These are phyloP conservation scores for Leishmania braziliensis DNA, from an alignment of 208 protist species.

Conservation along the genomic window DNA sequence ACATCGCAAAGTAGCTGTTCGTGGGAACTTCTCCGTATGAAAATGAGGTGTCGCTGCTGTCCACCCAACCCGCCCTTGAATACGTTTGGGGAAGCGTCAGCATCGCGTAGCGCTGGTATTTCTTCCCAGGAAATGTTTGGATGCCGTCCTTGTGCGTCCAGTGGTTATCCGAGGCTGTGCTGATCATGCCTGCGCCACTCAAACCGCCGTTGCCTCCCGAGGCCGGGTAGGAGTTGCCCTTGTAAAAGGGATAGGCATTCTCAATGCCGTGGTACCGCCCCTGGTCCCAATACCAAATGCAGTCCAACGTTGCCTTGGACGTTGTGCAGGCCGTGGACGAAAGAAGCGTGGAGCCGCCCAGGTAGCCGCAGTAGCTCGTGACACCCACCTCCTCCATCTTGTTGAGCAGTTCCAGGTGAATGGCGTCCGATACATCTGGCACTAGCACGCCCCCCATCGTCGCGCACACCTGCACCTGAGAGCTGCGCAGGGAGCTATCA, in stretches of 20 bases:
- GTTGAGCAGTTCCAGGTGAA: neutral
- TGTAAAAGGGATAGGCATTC: constrained; percentile 13
- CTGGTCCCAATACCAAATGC: constrained; percentile 13
- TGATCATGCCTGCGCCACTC: constrained; percentile 2
- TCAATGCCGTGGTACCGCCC: constrained; percentile 2
- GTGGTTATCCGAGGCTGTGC: neutral
- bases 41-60: neutral
- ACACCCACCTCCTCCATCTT: neutral
- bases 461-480: neutral
- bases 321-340: neutral
- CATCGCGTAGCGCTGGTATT: constrained; percentile 4
- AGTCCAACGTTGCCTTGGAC: neutral
- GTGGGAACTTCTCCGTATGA: neutral
- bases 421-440: neutral
- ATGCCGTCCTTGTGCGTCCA: neutral
- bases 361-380: neutral
- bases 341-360: constrained; percentile 11
- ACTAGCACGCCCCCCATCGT: constrained; percentile 4
- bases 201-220: neutral
- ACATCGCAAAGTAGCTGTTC: constrained; percentile 5
- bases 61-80: neutral
- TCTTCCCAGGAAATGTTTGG: neutral
- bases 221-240: constrained; percentile 7
- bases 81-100: neutral
- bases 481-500: neutral